phyloP scores from a whole-genome alignment of 1,284 basidiomycete genomes.

The Hymenochaete sp. region DNA sequence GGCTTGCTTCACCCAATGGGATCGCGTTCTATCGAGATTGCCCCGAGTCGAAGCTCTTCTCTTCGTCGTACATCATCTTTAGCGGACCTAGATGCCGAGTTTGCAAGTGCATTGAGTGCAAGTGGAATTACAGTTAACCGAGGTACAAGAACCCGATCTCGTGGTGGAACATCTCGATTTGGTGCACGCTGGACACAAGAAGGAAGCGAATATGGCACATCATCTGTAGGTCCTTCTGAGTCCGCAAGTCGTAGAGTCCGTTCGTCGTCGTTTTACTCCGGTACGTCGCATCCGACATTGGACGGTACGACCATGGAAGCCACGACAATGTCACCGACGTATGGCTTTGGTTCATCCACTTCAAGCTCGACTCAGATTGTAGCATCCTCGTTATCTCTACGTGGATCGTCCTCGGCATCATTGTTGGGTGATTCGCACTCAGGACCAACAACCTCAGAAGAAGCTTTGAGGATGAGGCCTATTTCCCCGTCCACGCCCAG shows the following conservation, averaged over 20 bases:
- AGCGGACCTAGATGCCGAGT: constrained; percentile 67
- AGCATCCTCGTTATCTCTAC: constrained; percentile 46
- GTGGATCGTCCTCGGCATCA: constrained; percentile 47
- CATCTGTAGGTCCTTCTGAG: constrained; percentile 3
- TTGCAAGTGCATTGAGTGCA: constrained; percentile 38
- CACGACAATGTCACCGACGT: constrained; percentile 2
- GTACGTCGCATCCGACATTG: constrained; percentile 28
- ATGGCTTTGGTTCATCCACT: neutral
- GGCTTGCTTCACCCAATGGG: constrained; percentile 62
- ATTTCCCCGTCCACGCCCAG: constrained; percentile 21
- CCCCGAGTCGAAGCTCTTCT: constrained; percentile 49
- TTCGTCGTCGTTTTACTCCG: constrained; percentile 28
- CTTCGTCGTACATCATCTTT: constrained; percentile 65
- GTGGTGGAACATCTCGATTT: constrained; percentile 5
- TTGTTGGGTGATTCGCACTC: constrained; percentile 51
- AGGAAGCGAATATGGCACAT: constrained; percentile 12
- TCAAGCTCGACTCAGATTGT: constrained; percentile 36
- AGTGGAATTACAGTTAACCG: constrained; percentile 11
- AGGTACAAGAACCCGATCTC: constrained; percentile 2
- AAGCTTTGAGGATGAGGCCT: constrained; percentile 19
- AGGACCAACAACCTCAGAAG: constrained; percentile 24
- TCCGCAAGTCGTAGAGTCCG: constrained; percentile 18
- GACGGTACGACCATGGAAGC: constrained; percentile 4
- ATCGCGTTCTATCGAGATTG: constrained; percentile 46
- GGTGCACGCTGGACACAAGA: constrained; percentile 14